These are phyloP conservation scores for Xylaria polymorpha DNA, from an alignment of 2,329 filamentous ascomycete genomes.

Conservation along the genomic window DNA sequence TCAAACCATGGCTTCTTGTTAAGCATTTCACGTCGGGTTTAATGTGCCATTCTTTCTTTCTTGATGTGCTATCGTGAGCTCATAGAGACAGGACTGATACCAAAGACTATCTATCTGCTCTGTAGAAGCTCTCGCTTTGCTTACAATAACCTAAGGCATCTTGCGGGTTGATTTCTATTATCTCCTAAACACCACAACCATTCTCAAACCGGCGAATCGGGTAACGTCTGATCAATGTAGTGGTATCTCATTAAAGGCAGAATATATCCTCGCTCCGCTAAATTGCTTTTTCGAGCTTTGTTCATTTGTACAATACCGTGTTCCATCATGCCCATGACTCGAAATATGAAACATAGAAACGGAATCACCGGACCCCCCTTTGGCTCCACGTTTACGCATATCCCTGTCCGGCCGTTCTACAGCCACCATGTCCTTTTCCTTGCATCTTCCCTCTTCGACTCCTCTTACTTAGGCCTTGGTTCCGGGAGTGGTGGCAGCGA, in stretches of 20 bases:
- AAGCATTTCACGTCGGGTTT: neutral
- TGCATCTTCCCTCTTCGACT: neutral
- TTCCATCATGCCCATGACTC: slow-evolving; percentile 24
- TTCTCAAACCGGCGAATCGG: neutral
- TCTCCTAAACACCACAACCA: neutral
- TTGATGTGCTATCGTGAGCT: neutral
- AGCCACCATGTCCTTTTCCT: neutral
- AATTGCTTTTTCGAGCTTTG: neutral
- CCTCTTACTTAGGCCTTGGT: slow-evolving; percentile 38
- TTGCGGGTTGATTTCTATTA: neutral
- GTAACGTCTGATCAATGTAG: neutral
- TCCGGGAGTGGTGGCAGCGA: slow-evolving; percentile 17
- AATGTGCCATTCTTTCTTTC: neutral
- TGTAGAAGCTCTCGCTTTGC: neutral
- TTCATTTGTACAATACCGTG: neutral
- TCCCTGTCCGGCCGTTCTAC: neutral
- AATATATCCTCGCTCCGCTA: slow-evolving; percentile 6
- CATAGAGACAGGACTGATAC: neutral
- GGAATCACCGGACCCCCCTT: neutral
- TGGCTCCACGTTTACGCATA: no score
- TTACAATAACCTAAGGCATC: neutral
- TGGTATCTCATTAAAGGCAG: slow-evolving; percentile 25
- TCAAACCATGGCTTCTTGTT: neutral
- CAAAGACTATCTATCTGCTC: neutral
- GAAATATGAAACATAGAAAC: neutral